Conservation (phyloP, 306 rosid genomes). For the apple (Malus domestica) region DNA sequence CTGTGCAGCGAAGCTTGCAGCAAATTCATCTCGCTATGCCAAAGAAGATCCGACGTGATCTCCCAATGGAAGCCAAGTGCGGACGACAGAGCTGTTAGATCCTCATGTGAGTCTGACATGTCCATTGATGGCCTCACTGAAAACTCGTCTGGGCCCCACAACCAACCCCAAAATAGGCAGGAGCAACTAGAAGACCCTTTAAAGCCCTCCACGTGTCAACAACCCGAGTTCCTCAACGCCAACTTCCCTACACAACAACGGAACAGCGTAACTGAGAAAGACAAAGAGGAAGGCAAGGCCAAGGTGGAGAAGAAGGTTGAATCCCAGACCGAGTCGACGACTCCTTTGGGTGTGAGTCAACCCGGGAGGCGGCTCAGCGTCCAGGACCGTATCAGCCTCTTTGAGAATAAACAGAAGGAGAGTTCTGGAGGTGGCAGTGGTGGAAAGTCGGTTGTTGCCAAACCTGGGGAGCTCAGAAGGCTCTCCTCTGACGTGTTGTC, state of each 20-base stretch:
- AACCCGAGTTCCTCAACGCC: slow-evolving; percentile 30
- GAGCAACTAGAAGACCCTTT: slow-evolving; percentile 9
- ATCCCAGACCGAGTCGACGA: slow-evolving; percentile 16
- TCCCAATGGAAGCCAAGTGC: slow-evolving; percentile 47
- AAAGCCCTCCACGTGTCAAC: slow-evolving; percentile 49
- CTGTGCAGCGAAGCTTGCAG: slow-evolving; percentile 73
- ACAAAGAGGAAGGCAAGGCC: slow-evolving; percentile 32
- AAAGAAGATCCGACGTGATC: slow-evolving; percentile 64
- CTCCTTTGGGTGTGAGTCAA: slow-evolving; percentile 28
- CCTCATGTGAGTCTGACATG: slow-evolving; percentile 88
- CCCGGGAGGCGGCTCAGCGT: slow-evolving; percentile 75
- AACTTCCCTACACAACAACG: slow-evolving; percentile 21
- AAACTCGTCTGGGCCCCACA: slow-evolving; percentile 29
- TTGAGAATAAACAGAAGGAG: slow-evolving; percentile 94
- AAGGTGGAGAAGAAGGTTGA: slow-evolving; percentile 24
- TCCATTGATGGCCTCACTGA: slow-evolving; percentile 78
- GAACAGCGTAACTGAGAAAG: slow-evolving; percentile 29
- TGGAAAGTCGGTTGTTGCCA: slow-evolving; percentile 6
- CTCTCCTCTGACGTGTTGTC: slow-evolving; percentile 63
- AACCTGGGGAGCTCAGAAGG: slow-evolving; percentile 62
- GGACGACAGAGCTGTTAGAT: slow-evolving; percentile 52
- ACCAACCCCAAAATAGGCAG: slow-evolving; percentile 13
- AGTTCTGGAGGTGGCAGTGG: slow-evolving; percentile 28
- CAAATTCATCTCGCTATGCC: slow-evolving; percentile 46
- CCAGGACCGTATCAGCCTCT: slow-evolving; percentile 91